These are phyloP conservation scores for Claviceps humidiphila DNA, from an alignment of 2,329 filamentous ascomycete genomes.

Conservation along the genomic window DNA sequence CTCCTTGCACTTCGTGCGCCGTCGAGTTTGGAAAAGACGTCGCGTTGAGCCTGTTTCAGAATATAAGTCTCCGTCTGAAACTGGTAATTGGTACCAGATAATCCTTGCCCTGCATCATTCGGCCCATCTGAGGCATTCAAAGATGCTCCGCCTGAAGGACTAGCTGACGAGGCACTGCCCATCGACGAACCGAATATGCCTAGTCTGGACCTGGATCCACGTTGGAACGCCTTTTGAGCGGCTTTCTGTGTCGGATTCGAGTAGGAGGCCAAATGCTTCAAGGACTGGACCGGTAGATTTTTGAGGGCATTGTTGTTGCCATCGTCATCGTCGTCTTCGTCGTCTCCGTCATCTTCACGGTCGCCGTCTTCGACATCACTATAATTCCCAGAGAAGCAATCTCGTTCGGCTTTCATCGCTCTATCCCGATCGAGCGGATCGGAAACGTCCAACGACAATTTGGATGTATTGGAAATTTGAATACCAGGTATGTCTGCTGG, in stretches of 20 bases:
- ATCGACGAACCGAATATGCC: slow-evolving; percentile 4
- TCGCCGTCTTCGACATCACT: slow-evolving; percentile 15
- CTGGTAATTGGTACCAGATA: not conserved
- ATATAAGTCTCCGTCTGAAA: not conserved
- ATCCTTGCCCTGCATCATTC: not conserved
- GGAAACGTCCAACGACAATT: slow-evolving; percentile 7
- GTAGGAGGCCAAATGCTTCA: slow-evolving; percentile 42
- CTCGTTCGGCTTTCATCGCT: slow-evolving; percentile 9
- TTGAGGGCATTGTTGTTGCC: slow-evolving; percentile 19
- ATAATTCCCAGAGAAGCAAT: slow-evolving; percentile 7
- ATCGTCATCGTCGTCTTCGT: slow-evolving; percentile 17
- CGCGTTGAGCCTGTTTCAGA: not conserved
- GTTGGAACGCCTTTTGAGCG: slow-evolving; percentile 33
- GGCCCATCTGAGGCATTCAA: not conserved
- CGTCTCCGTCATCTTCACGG: slow-evolving; percentile 10
- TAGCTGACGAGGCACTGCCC: not conserved
- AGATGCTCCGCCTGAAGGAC: not conserved
- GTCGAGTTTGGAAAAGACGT: slow-evolving; percentile 2
- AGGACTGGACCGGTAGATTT: slow-evolving; percentile 31
- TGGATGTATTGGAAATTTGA: slow-evolving; percentile 13
- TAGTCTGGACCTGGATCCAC: slow-evolving; percentile 14
- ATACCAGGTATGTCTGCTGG: slow-evolving; percentile 13
- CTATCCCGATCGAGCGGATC: slow-evolving; percentile 6
- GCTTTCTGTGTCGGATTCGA: slow-evolving; percentile 39
- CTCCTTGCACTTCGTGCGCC: not conserved